Evolutionary conservation across 768 basidiomycete genomes (phyloP).

Genomic region (Pholiota conissans): DNA sequence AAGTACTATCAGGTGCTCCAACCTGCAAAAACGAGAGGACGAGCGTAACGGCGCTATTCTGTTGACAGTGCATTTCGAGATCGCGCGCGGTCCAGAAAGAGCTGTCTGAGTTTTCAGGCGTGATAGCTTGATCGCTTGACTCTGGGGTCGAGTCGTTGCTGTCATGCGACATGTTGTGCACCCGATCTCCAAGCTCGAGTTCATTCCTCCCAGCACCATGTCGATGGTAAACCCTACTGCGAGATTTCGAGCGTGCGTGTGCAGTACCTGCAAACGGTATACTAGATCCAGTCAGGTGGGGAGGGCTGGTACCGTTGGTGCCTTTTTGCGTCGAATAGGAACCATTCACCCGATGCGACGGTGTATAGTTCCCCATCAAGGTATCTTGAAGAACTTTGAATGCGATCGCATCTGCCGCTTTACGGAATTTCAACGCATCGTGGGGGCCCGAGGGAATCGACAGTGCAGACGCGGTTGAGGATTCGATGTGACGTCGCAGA

Average conservation of each 20-base stretch:
- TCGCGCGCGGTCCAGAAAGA: conserved; percentile 80
- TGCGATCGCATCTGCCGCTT: conserved; percentile 72
- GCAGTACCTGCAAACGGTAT: conserved; percentile 25
- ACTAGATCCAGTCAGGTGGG: conserved; percentile 12
- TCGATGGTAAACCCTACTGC: conserved; percentile 66
- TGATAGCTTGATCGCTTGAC: conserved; percentile 19
- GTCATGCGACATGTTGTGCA: conserved; percentile 29
- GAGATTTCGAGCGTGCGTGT: conserved; percentile 67
- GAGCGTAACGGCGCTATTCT: conserved; percentile 83
- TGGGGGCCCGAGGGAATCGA: conserved; percentile 31
- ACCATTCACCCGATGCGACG: conserved; percentile 14
- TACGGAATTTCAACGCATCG: conserved; percentile 48
- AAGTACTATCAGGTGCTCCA: conserved; percentile 36
- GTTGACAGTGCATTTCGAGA: conserved; percentile 79
- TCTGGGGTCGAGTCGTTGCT: conserved; percentile 24
- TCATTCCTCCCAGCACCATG: conserved; percentile 67
- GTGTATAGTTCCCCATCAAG: conserved; percentile 44
- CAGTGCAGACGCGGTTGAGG: conserved; percentile 29
- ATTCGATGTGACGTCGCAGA: conserved; percentile 67
- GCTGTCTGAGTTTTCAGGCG: conserved; percentile 31
- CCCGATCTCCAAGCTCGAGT: conserved; percentile 44
- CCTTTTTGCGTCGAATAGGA: conserved; percentile 19
- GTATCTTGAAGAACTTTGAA: conserved; percentile 87
- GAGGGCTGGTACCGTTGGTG: conserved; percentile 1
- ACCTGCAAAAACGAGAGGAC: conserved; percentile 68